phyloP scores from a whole-genome alignment of 2,329 filamentous ascomycete genomes.

The Blastomyces silverae region DNA sequence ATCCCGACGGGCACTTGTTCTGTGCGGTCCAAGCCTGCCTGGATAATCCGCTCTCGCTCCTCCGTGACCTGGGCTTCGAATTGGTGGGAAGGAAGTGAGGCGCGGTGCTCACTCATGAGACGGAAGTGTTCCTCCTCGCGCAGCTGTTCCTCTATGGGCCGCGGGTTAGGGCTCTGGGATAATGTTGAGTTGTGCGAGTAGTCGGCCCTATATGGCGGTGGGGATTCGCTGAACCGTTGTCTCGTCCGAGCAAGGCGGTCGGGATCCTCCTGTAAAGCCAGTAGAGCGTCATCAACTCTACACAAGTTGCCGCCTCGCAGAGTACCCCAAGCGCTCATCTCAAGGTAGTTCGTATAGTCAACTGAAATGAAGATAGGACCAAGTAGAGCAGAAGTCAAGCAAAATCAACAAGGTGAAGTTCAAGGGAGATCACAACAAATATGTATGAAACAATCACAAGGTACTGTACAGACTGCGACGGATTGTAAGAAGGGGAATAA shows the following conservation, averaged over 20 bases:
- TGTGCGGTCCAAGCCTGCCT: background rate
- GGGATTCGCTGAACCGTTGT: background rate
- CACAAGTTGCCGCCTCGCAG: background rate
- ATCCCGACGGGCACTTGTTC: background rate
- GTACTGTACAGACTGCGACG: too few relatives aligned
- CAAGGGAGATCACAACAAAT: too few relatives aligned
- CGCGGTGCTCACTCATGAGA: background rate
- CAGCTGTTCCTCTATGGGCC: background rate
- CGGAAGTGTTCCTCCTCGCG: background rate
- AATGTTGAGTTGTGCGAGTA: slow-evolving; percentile 8
- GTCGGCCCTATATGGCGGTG: background rate
- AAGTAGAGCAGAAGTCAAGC: too few relatives aligned
- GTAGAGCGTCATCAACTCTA: background rate
- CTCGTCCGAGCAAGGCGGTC: background rate
- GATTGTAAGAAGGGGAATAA: too few relatives aligned
- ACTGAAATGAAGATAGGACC: too few relatives aligned
- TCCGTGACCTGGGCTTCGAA: slow-evolving; percentile 5
- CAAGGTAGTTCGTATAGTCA: too few relatives aligned
- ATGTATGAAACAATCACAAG: too few relatives aligned
- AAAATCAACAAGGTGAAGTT: too few relatives aligned
- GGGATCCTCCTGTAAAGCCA: background rate
- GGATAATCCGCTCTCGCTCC: slow-evolving; percentile 11
- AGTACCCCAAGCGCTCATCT: too few relatives aligned
- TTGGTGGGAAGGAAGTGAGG: slow-evolving; percentile 12
- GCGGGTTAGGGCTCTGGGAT: background rate